phyloP scores from a whole-genome alignment of 2,329 filamentous ascomycete genomes.

The Aspergillus sp. region DNA sequence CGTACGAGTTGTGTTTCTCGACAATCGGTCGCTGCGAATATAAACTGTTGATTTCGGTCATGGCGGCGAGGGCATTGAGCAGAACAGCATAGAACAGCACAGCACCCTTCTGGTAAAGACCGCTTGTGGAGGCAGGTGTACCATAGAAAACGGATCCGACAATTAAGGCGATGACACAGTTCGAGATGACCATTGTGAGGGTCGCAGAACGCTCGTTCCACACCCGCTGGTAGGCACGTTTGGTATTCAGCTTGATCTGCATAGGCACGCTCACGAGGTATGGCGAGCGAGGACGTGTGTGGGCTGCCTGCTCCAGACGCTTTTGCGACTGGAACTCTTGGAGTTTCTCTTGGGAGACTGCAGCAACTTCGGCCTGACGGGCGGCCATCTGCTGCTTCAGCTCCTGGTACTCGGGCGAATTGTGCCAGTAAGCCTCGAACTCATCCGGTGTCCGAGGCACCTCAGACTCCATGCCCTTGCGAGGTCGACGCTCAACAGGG shows the following conservation, averaged over 20 bases:
- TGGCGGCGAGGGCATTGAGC: slow-evolving; percentile 65
- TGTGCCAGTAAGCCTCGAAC: slow-evolving; percentile 51
- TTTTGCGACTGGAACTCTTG: slow-evolving; percentile 27
- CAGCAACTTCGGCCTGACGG: slow-evolving; percentile 30
- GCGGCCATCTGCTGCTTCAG: slow-evolving; percentile 34
- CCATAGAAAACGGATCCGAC: slow-evolving; percentile 75
- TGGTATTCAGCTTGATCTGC: slow-evolving; percentile 70
- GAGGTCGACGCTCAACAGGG: slow-evolving; percentile 47
- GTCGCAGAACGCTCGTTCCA: slow-evolving; percentile 66
- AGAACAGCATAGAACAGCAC: slow-evolving; percentile 79
- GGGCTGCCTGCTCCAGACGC: slow-evolving; percentile 29
- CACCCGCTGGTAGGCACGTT: slow-evolving; percentile 68
- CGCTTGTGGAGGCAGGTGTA: slow-evolving; percentile 52
- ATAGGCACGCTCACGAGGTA: slow-evolving; percentile 66
- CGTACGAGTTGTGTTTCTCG: slow-evolving; percentile 23
- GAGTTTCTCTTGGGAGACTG: slow-evolving; percentile 6
- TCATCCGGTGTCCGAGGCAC: slow-evolving; percentile 61
- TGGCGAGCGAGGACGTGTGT: slow-evolving; percentile 58
- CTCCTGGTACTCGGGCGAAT: slow-evolving; percentile 39
- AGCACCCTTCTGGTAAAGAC: slow-evolving; percentile 68
- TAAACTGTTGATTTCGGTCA: slow-evolving; percentile 36
- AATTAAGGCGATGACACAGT: slow-evolving; percentile 66
- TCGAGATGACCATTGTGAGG: slow-evolving; percentile 54
- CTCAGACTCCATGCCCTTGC: slow-evolving; percentile 50
- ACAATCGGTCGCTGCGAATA: slow-evolving; percentile 18